These are phyloP conservation scores for Candida xiaguanensis DNA, from an alignment of 805 yeast species.

Conservation along the genomic window DNA sequence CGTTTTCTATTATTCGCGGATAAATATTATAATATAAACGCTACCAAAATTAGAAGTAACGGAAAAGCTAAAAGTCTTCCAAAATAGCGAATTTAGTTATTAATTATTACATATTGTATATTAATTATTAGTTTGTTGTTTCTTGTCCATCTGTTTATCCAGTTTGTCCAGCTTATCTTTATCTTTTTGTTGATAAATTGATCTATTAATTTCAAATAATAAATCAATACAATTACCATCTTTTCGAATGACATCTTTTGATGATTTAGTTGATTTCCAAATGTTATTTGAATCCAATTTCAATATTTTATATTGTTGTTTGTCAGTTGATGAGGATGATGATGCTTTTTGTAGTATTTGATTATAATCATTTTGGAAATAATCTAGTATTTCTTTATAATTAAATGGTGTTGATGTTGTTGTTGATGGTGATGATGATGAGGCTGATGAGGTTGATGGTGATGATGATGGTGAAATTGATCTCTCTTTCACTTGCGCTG, in stretches of 20 bases:
- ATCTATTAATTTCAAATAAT: slow-evolving; percentile 17
- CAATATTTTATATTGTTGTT: slow-evolving; percentile 18
- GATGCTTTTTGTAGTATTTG: slow-evolving; percentile 17
- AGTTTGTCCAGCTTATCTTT: too few species aligned
- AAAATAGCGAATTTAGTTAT: too few species aligned
- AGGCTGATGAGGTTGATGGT: background rate
- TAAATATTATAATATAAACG: too few species aligned
- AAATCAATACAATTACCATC: slow-evolving; percentile 12
- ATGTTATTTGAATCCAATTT: slow-evolving; percentile 21
- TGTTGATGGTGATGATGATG: background rate
- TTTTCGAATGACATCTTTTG: slow-evolving; percentile 12
- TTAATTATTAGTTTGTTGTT: too few species aligned
- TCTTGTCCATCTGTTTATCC: too few species aligned
- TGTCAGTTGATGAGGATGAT: slow-evolving; percentile 16
- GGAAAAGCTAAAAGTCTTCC: too few species aligned
- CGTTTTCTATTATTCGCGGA: too few species aligned
- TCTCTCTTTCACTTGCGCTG: background rate
- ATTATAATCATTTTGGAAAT: slow-evolving; percentile 15
- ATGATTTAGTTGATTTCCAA: slow-evolving; percentile 16
- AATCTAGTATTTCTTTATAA: slow-evolving; percentile 17
- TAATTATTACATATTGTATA: too few species aligned
- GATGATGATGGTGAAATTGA: background rate
- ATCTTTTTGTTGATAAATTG: slow-evolving; percentile 15
- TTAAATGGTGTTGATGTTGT: slow-evolving; percentile 14
- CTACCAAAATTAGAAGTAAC: too few species aligned